Conservation (phyloP, 768 basidiomycete species). For the Austroboletus eburneus region DNA sequence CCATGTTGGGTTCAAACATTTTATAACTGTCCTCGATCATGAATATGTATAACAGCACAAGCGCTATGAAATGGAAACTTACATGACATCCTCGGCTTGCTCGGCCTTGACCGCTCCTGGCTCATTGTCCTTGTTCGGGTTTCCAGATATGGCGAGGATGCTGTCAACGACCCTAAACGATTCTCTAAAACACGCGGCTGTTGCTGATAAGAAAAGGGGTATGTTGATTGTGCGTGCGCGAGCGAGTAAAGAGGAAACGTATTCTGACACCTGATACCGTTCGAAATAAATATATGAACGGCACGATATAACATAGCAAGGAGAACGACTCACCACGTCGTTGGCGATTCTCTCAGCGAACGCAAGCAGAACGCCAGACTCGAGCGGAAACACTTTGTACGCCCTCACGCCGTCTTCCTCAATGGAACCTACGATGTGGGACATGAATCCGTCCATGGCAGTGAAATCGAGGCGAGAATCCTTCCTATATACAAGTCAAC, state of each 20-base stretch:
- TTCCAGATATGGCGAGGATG: conserved; percentile 52
- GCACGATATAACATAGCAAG: neutral
- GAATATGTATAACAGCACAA: conserved; percentile 1
- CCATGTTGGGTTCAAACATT: conserved; percentile 97
- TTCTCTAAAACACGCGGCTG: conserved; percentile 87
- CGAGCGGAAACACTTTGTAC: conserved; percentile 79
- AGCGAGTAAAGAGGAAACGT: conserved; percentile 71
- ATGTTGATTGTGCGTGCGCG: conserved; percentile 73
- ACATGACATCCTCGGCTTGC: conserved; percentile 83
- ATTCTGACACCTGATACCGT: conserved; percentile 71
- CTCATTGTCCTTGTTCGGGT: conserved; percentile 5
- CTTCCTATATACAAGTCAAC: conserved; percentile 31
- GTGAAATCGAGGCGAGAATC: conserved; percentile 76
- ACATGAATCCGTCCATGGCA: conserved; percentile 92
- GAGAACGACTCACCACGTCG: conserved; percentile 63
- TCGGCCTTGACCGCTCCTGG: conserved; percentile 37
- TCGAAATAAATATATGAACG: neutral
- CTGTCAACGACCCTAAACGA: conserved; percentile 82
- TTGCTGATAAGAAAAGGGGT: conserved; percentile 73
- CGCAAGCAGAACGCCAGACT: conserved; percentile 68
- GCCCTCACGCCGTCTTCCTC: conserved; percentile 75
- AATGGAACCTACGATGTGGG: conserved; percentile 58
- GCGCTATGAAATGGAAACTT: conserved; percentile 25
- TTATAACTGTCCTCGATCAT: conserved; percentile 54
- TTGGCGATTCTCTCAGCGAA: conserved; percentile 82